A percentile compares a stretch with the other conserved stretches of the same genome.
Evolutionary conservation across 2,329 filamentous ascomycete species (phyloP).

Genomic region (Aureobasidium musti): DNA sequence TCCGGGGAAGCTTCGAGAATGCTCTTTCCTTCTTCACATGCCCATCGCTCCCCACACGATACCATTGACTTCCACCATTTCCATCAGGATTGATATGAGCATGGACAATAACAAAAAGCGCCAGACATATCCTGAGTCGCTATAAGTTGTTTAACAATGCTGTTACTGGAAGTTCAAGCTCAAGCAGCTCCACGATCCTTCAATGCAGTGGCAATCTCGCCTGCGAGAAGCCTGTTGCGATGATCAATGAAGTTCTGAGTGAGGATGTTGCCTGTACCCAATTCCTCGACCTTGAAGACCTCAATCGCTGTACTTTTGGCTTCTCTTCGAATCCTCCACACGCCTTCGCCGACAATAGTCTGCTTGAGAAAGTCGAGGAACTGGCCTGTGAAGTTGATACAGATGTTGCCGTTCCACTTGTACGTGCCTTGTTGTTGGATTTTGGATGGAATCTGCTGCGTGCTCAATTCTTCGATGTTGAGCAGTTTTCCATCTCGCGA

Average conservation of each 20-base stretch:
- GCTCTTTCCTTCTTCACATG: constrained; percentile 10
- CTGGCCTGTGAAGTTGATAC: constrained; percentile 81
- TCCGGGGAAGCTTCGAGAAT: constrained; percentile 21
- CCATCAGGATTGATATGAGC: neutral
- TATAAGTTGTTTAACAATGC: neutral
- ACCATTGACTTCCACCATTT: constrained; percentile 9
- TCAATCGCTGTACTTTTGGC: constrained; percentile 65
- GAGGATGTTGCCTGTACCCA: constrained; percentile 73
- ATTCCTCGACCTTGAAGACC: constrained; percentile 70
- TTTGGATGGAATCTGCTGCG: constrained; percentile 72
- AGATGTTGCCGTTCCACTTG: constrained; percentile 88
- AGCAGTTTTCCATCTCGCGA: constrained; percentile 70
- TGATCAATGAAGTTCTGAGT: constrained; percentile 64
- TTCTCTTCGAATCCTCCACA: constrained; percentile 76
- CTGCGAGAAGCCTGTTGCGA: constrained; percentile 23
- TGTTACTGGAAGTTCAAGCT: neutral
- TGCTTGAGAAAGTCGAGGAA: constrained; percentile 62
- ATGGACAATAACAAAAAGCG: neutral
- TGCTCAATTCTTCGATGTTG: constrained; percentile 75
- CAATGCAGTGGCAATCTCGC: neutral
- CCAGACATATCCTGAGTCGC: neutral
- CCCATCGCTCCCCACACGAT: neutral
- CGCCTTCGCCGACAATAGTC: constrained; percentile 65
- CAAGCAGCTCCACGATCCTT: neutral
- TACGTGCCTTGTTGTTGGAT: constrained; percentile 66